A percentile compares a stretch with the other conserved stretches of the same genome.
These are phyloP conservation scores for Solidago caesia DNA, from an alignment of 129 eudicot species.

Conservation along the genomic window DNA sequence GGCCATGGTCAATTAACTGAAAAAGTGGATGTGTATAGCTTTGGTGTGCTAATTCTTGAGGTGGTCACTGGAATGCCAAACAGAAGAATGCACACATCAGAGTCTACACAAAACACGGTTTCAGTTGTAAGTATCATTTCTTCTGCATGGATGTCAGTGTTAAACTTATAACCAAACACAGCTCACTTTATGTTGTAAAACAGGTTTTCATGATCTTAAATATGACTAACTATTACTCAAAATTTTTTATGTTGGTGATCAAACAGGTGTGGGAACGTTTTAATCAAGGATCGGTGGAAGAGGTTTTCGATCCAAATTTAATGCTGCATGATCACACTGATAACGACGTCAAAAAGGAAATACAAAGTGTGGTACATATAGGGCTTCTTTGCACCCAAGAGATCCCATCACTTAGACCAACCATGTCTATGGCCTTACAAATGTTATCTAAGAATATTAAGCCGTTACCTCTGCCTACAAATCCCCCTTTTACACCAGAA, in stretches of 20 bases:
- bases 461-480: constrained; percentile 53
- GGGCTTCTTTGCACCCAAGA: constrained; percentile 85
- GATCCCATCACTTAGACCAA: constrained; percentile 60
- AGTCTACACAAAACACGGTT: constrained; percentile 49
- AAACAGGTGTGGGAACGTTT: constrained; percentile 77
- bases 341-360: constrained; percentile 35
- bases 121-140: constrained; percentile 42
- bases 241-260: not conserved
- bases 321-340: constrained; percentile 32
- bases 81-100: constrained; percentile 45
- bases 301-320: constrained; percentile 60
- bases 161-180: not conserved
- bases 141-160: not conserved
- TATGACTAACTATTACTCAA: not conserved
- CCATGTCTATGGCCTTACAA: constrained; percentile 62
- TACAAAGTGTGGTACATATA: constrained; percentile 57
- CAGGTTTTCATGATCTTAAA: not conserved
- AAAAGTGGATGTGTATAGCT: constrained; percentile 77
- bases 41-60: constrained; percentile 65
- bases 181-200: too few species aligned
- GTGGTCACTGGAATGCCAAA: constrained; percentile 69
- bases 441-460: constrained; percentile 61
- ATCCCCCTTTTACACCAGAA: constrained; percentile 64
- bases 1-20: constrained; percentile 64
- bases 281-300: constrained; percentile 47